Evolutionary conservation across 495 filamentous ascomycete species (phyloP).

Genomic region (Daldinia loculata): DNA sequence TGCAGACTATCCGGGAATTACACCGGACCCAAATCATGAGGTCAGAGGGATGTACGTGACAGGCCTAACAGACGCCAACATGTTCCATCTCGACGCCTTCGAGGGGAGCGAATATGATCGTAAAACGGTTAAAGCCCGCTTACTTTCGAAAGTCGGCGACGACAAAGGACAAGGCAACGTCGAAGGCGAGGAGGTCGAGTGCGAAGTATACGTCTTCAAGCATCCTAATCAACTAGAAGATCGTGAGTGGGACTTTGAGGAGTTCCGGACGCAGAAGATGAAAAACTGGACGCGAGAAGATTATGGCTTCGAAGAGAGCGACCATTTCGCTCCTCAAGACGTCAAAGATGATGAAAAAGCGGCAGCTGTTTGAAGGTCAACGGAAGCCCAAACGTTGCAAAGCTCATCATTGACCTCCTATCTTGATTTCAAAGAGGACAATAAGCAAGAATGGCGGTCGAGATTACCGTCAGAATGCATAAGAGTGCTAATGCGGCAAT

Average conservation of each 20-base stretch:
- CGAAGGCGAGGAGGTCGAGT: constrained; percentile 67
- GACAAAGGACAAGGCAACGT: constrained; percentile 55
- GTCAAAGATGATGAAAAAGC: constrained; percentile 34
- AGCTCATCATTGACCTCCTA: not conserved
- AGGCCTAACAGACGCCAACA: constrained; percentile 79
- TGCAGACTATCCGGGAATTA: constrained; percentile 89
- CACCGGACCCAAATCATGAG: constrained; percentile 58
- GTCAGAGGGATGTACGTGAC: constrained; percentile 84
- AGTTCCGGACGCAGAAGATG: constrained; percentile 75
- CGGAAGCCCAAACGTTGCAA: not conserved
- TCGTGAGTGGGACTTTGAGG: constrained; percentile 83
- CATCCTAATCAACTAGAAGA: constrained; percentile 62
- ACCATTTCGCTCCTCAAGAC: constrained; percentile 30
- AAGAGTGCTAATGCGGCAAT: constrained; percentile 8
- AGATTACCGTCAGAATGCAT: constrained; percentile 5
- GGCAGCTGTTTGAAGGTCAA: constrained; percentile 37
- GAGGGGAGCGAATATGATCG: constrained; percentile 82
- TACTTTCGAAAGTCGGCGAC: constrained; percentile 57
- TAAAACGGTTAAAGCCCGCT: constrained; percentile 64
- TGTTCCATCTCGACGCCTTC: constrained; percentile 80
- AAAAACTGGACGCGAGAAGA: constrained; percentile 57
- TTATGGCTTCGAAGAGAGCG: constrained; percentile 49
- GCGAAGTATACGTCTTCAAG: constrained; percentile 83
- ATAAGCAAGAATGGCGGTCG: not conserved
- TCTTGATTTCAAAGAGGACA: constrained; percentile 18